Base-by-base conservation (phyloP, 2,329 filamentous ascomycete genomes). In the Grosmannia huntii region DNA sequence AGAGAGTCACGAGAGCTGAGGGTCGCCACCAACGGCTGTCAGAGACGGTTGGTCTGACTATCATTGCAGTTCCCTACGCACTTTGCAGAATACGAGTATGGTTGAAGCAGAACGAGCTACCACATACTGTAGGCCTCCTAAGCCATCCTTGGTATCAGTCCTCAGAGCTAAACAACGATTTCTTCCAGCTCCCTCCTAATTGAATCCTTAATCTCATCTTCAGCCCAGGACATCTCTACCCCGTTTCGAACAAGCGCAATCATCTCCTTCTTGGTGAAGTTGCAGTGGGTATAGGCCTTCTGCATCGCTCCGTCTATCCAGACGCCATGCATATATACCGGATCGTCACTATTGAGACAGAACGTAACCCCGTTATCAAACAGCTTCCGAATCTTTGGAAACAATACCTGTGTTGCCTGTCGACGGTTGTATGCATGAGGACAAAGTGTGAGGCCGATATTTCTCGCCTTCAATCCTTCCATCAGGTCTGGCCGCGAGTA, bases 281-380 rank as follows among this genome's bases (percentile, higher is more conserved):
- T 68, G 68, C 89, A 89, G 0, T 73, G 72, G 4, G 66, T 68
- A 56, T 72, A 72, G 7, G 83, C 81, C 54, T 88, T 83, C 68
- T 90, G 85, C 31, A 91, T 83, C 0, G 83, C 83, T 64, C 81
- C 84, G 69, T 86, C 90, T 62, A 89, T 89, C 65, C 87, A 84
- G 53, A 87, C 71, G 55, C 89, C 80, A 68, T 89, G 85, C 71
- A 90, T 90, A 66, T 88, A 88, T 9, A 83, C 84, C 59, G 85
- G 85, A 66, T 89, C 85, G 65, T 89, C 85, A 63, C 82, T 86
- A 68, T 89, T 89, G 67, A 89, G 81, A 58, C 82, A 86, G 68
- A 89, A 88, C 60, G 72, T 75, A 28, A 89, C 81, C 0, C 83
- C 82, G 3, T 73, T 73, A 46, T 86, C 78, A 23, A 89, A 69